Base-by-base conservation (phyloP, 108 stramenopile species). In the Cylindrotheca closterium region DNA sequence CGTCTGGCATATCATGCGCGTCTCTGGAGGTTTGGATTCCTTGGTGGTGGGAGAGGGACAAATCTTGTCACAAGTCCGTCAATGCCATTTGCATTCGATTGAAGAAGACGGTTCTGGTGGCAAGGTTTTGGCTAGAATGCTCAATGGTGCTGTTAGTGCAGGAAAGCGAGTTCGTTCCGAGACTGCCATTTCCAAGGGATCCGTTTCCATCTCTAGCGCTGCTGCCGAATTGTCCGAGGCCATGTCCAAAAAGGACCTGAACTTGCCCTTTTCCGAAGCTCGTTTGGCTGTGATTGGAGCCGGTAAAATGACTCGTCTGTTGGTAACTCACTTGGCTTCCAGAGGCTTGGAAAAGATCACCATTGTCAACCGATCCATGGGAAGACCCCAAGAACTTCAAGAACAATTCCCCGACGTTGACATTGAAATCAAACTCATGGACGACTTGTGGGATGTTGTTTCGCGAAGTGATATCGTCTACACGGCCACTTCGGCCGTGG, bases 11-110 rank as follows among this genome's bases (percentile, higher is more conserved):
- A 71, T 97, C 65, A 90, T 99, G 84, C 77, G 95, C 29, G 98
- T 99, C 8, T 82, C 96, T 21, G 98, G 95, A 19, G 98, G 98
- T 27, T 74, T 99, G 54, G 98, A 99, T 73, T 96, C 96, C 1
- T 77, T 99, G 51, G 92, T 99, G n/a, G 97, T 99, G 2, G 98
- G 98, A 18, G 98, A 99, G 77, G 97, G 97, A 45, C 98, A 99
- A 78, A 99, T 99, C 74, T 68, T 99, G 15, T 87, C 90, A 17
- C 98, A 99, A 80, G 96, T 97, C 4, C 80, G 95, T 45, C 94
- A 96, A 69, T 98, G 97, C 75, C 95, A 99, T 62, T 68, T 94
- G 49, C 95, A 96, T 73, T 96, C 95, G 51, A 95, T 96, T 59
- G 96, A 95, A 73, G 93, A 95, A 52, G 94, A 90, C 67, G 98